Evolutionary conservation across 2,329 filamentous ascomycete genomes (phyloP), one percentile per base, ranked within the genome.

Genomic region (Magnaporthales sp.): DNA sequence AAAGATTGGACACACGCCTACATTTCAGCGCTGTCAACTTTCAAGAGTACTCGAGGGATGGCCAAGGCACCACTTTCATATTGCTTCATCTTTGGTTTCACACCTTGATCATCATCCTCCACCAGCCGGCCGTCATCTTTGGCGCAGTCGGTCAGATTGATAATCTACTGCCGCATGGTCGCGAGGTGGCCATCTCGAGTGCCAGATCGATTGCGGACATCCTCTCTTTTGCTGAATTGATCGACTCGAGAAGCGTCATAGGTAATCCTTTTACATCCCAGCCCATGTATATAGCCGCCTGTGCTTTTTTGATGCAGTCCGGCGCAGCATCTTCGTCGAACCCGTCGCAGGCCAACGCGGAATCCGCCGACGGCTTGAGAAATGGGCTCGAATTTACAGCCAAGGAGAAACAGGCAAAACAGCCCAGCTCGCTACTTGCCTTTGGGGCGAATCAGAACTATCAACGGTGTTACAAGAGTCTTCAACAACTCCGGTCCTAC

Each of bases 151-250:
- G 78, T 61, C 80, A 79, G 67, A 88, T 90, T 66, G 83, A 91
- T 64, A 89, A 92, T 67, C 81, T 96, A 0, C 86, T 92, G 51
- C 86, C 90, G 0, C 91, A 95, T 73, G 95, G 91, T 70, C 88
- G 91, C 67, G 91, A 95, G 74, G 76, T 89, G 5, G 92, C 91
- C 68, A 93, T 94, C 89, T 93, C 91, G 15, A 94, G 91, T 27
- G 93, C 92, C 13, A 96, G 96, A 79, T 96, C 92, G 0, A 95
- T 96, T 68, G 92, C 91, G 38, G 92, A 96, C 72, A 96, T 96
- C 19, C 78, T 96, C 9, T 89, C 91, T 0, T 96, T 96, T 75
- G 91, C 92, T 0, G 91, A 96, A 73, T 79, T 96, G 10, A 91
- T 95, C 65, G 91, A 96, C 74, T 88, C 91, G 0, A 93, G 91